Evolutionary conservation across 2,329 filamentous ascomycete genomes (phyloP), one percentile per base, ranked within the genome.

Genomic region (Alternaria solani): DNA sequence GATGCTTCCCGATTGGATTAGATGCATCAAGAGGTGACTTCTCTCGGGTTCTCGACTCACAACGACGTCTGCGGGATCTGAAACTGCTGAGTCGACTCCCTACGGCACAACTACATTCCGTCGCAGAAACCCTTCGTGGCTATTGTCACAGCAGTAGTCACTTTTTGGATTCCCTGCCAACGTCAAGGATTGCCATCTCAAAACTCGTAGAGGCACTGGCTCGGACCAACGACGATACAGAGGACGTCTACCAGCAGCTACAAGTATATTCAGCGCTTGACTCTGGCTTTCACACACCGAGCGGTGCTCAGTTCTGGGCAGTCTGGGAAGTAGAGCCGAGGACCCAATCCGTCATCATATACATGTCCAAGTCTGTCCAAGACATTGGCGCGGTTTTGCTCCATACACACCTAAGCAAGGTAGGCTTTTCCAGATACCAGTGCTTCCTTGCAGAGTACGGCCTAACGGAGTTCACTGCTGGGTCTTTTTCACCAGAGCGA

Each of bases 1-100:
- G 76, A 2, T 78, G 76, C 59, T 78, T 78, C 58, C 76, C 76
- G 4, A 71, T 78, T 46, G 76, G 76, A 14, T 53, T 78, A 5
- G 65, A 75, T 48, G 71, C 69, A 7, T 72, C 74, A 23, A 68
- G 68, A 46, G 55, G 64, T 25, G 76, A 77, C 49, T 78, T 76
- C 51, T 61, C 73, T 25, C 68, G 74, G 43, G 69, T 78, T 16
- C 54, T 78, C 14, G 67, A 62, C 41, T 77, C 76, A 46, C 76
- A 77, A 56, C 63, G 69, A 51, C 65, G 71, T 38, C 52, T 78
- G 25, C 64, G 75, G 16, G 64, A 66, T 8, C 62, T 78, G 2
- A 73, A 73, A 23, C 59, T 78, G 25, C 64, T 78, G 25, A 73
- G 63, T 51, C 71, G 62, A 47, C 14, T 75, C 3, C 57, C 73